phyloP scores from a whole-genome alignment of 73 alveolate genomes.

The Paraurostyla sp. region DNA sequence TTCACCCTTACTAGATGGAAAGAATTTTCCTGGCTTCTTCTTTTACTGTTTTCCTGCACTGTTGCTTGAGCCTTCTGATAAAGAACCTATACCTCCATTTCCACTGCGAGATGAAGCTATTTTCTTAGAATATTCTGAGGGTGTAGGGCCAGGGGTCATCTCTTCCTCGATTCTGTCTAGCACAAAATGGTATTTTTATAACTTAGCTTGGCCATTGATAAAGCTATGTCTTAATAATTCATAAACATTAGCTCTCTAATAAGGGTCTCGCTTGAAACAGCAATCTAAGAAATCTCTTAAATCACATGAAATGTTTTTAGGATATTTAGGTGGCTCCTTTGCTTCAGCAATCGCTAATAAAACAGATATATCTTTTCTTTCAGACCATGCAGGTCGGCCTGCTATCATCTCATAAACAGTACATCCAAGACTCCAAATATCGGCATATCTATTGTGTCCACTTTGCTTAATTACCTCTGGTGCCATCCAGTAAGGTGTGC shows the following conservation, averaged over 20 bases:
- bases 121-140: constrained; percentile 36
- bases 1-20: constrained; percentile 1
- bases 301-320: constrained; percentile 77
- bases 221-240: constrained; percentile 86
- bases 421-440: constrained; percentile 94
- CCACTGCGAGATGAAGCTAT: constrained; percentile 18
- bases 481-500: constrained; percentile 95
- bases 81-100: not conserved
- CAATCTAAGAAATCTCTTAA: constrained; percentile 79
- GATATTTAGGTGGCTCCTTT: constrained; percentile 82
- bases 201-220: constrained; percentile 34
- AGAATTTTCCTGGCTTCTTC: constrained; percentile 13
- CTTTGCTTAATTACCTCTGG: constrained; percentile 86
- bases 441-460: constrained; percentile 85
- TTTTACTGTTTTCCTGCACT: not conserved
- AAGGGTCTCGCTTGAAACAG: constrained; percentile 84
- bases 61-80: not conserved
- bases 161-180: constrained; percentile 53
- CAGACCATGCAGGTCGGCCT: constrained; percentile 87
- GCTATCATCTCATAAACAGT: constrained; percentile 87
- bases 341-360: constrained; percentile 77
- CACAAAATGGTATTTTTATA: not conserved
- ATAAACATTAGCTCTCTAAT: constrained; percentile 81
- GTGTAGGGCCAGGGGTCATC: constrained; percentile 56
- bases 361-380: constrained; percentile 67